Base-by-base conservation (phyloP, 345 rosid genomes). In the Lenwebbia sp. region DNA sequence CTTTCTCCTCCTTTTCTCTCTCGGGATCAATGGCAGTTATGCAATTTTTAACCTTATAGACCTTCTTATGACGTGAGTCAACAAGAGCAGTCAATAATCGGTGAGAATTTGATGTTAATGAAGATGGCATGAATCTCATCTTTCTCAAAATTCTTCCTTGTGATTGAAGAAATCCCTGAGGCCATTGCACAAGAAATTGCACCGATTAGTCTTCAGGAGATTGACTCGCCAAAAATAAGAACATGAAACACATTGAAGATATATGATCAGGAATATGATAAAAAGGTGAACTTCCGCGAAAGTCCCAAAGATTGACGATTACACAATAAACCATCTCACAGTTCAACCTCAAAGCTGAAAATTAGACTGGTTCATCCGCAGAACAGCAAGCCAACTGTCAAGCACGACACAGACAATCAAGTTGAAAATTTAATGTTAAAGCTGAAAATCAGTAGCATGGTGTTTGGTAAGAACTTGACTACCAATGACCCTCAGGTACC, bases 11-110 rank as follows among this genome's bases (percentile, higher is more conserved):
- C 90, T 96, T 97, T 89, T 95, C 99, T 91, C 95, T 96, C 94
- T 97, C 99, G 85, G 99, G 99, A 89, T 97, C 99, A 87, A 97
- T 95, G 92, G 96, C 99, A 50, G 99, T 97, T 88, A 97, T 85
- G 85, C 99, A 96, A 91, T 97, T 96, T 93, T 97, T 97, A 84
- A 97, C 99, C 90, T 96, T 97, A 87, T 90, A 95, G 57, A 87
- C 90, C 91, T 95, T 97, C 89, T 94, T 96, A 83, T 97, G 98
- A 86, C 95, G 95, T 62, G 98, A 94, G 86, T 97, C 99, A 86
- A 97, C 97, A 90, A 97, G 95, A 88, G 98, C 99, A 85, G 99
- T 97, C 94, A 97, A 90, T 85, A 94, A 89, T 88, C 96, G 90
- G 82, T 97, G 99, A 78, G 99, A 97, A 88, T 96, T 96, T 85